A percentile compares a stretch with the other conserved stretches of the same genome.
Evolutionary conservation across 2,329 filamentous ascomycete species (phyloP).

Genomic region (Fusarium mexicanum): DNA sequence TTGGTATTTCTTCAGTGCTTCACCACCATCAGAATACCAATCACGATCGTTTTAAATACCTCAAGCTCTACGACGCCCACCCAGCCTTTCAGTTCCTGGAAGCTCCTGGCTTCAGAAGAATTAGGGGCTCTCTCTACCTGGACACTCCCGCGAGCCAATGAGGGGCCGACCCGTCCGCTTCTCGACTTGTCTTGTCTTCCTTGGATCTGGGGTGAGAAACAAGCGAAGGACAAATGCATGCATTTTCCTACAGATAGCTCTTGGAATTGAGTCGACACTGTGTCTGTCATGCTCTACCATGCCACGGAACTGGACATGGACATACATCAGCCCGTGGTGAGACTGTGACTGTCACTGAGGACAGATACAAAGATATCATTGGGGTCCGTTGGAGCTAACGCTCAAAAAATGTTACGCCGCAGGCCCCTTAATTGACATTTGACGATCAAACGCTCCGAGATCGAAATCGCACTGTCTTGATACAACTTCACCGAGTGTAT

Average conservation of each 20-base stretch:
- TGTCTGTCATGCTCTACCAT: slow-evolving; percentile 25
- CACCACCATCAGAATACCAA: slow-evolving; percentile 5
- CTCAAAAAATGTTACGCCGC: slow-evolving; percentile 10
- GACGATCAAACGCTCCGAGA: slow-evolving; percentile 33
- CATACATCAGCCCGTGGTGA: slow-evolving; percentile 7
- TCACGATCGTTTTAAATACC: slow-evolving; percentile 9
- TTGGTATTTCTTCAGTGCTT: slow-evolving; percentile 1
- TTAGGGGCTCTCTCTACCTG: slow-evolving; percentile 41
- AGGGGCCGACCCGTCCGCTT: slow-evolving; percentile 43
- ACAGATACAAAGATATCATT: background rate
- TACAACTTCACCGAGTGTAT: slow-evolving; percentile 3
- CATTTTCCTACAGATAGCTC: slow-evolving; percentile 13
- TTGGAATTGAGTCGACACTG: slow-evolving; percentile 30
- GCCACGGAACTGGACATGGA: background rate
- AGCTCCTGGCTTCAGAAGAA: slow-evolving; percentile 37
- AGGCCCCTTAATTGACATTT: slow-evolving; percentile 35
- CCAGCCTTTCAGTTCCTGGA: slow-evolving; percentile 37
- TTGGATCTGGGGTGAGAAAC: slow-evolving; percentile 31
- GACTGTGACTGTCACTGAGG: background rate
- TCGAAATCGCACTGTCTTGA: slow-evolving; percentile 29
- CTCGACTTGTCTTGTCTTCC: slow-evolving; percentile 30
- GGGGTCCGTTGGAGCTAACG: background rate
- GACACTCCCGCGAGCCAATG: slow-evolving; percentile 38
- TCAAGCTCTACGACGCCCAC: slow-evolving; percentile 16
- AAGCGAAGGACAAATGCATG: slow-evolving; percentile 32